Base-by-base conservation (phyloP, 1,139 yeast species). In the Saccharomyces hybrid region DNA sequence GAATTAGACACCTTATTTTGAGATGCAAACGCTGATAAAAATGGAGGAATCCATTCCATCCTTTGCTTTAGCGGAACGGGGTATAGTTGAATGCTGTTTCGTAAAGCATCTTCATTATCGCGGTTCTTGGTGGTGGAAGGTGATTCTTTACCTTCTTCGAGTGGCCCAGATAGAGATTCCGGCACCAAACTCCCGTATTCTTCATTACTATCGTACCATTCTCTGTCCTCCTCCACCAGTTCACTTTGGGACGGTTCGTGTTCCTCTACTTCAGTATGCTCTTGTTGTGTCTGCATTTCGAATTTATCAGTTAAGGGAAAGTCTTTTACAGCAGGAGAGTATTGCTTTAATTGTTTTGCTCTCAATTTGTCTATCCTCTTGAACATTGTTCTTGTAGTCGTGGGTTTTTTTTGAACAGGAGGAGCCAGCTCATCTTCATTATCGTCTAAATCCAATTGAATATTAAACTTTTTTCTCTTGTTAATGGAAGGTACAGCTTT, bases 121-220 rank as follows among this genome's bases (percentile, higher is more conserved):
- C 48, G 25, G 13, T 46, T 26, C 13, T 48, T 28, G 3, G 42
- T 16, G 27, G 41, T 31, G 23, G 23, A 20, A 23, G 38, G 16
- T 13, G 47, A 7, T 26, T 20, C 47, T 11, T 48, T 34, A 5
- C 20, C 26, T 2, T 32, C 38, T 16, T 48, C 23, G 1, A 53
- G 16, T 13, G 32, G 28, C n/a, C 44, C 44, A 11, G 58, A 57
- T 46, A 55, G 49, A 16, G 58, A 47, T 14, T 59, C 62, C 14
- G 53, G 50, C 7, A 44, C 26, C 2, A 42, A 47, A 6, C 62
- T 61, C 1, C 67, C 69, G 48, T 63, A 61, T 49, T 64, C 67
- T 50, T 66, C 70, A 51, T 67, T 67, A 54, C 61, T 54, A 52
- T 65, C 60, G 51, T 67, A 67, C 71, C 70, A 67, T 47, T 63